Percentiles rank a stretch among this genome's conserved stretches.
Evolutionary conservation across 2,329 filamentous ascomycete species (phyloP).

Genomic region (Diplodia corticola): DNA sequence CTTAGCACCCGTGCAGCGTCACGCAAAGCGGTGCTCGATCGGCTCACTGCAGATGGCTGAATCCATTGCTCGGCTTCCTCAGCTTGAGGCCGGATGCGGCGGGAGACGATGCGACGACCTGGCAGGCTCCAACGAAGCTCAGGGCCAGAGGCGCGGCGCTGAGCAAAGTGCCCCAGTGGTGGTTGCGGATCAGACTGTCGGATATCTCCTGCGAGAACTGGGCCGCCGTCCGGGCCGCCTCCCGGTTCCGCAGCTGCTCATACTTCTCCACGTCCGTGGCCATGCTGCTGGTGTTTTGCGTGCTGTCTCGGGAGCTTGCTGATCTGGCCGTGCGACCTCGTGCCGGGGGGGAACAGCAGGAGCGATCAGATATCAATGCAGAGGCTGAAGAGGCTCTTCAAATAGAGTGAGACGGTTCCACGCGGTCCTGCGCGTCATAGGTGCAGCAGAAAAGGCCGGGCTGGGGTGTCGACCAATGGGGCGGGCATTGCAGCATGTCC

Average conservation of each 20-base stretch:
- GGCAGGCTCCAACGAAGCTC: conserved; percentile 15
- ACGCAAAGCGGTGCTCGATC: background rate
- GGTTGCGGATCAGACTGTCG: conserved; percentile 13
- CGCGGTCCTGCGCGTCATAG: background rate
- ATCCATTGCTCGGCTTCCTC: conserved; percentile 2
- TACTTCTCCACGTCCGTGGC: conserved; percentile 5
- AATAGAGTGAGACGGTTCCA: background rate
- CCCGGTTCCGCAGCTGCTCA: conserved; percentile 1
- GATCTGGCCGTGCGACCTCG: background rate
- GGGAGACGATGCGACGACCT: conserved; percentile 19
- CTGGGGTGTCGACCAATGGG: background rate
- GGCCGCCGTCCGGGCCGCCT: conserved; percentile 29
- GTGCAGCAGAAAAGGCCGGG: background rate
- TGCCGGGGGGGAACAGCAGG: background rate
- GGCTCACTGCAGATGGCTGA: conserved; percentile 10
- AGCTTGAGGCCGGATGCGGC: background rate
- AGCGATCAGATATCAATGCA: too few species aligned
- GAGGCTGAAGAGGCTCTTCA: background rate
- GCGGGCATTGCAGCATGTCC: background rate
- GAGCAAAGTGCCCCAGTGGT: conserved; percentile 15
- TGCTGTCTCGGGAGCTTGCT: background rate
- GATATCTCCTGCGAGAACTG: conserved; percentile 10
- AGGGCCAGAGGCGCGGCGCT: conserved; percentile 14
- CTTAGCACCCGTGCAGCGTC: background rate
- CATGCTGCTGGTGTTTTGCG: background rate